Evolutionary conservation across 768 basidiomycete species (phyloP), one percentile per base, ranked within the genome.

Genomic region (Tricholoma flavovirens): DNA sequence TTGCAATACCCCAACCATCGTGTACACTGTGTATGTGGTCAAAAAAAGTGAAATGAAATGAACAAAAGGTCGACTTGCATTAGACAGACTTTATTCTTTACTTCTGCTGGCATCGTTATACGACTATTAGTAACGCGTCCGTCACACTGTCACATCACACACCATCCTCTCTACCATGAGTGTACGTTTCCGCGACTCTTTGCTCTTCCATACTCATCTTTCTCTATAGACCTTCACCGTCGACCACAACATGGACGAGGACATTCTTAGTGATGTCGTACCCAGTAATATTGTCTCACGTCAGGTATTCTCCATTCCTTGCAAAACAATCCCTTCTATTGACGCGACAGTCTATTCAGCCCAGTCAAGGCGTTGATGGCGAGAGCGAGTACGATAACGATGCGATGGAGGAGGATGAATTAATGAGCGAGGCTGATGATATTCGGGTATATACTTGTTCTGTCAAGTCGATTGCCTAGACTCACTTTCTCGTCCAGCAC

Each of bases 1-100:
- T 74, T 14, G 88, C 81, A 62, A 95, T 78, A 55, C 94, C 94
- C 94, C 94, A 98, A 21, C 95, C 95, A 76, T 98, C 94, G 77
- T 98, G 94, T 32, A 98, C 93, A 66, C 88, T 92, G 60, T 49
- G 0, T 3, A 38, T 29, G 29, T 24, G 30, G 11, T 29, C n/a
- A 36, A 14, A 51, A 29, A 50, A n/a, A 24, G 29, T n/a, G 1
- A 11, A 35, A 5, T 12, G 45, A 11, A 29, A 12, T 42, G 22
- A 29, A 43, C 17, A 5, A 21, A 48, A 32, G 42, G 62, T 32
- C 38, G 3, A 70, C 85, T 65, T 69, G 90, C 92, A 94, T 93
- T 59, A 94, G 78, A 71, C 93, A 94, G 71, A 95, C 88, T 76
- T 92, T 94, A 78, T 92, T 84, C 73, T 88, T 88, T 51, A 87